Evolutionary conservation across 2,329 filamentous ascomycete species (phyloP).

Genomic region (Claviceps pusilla): DNA sequence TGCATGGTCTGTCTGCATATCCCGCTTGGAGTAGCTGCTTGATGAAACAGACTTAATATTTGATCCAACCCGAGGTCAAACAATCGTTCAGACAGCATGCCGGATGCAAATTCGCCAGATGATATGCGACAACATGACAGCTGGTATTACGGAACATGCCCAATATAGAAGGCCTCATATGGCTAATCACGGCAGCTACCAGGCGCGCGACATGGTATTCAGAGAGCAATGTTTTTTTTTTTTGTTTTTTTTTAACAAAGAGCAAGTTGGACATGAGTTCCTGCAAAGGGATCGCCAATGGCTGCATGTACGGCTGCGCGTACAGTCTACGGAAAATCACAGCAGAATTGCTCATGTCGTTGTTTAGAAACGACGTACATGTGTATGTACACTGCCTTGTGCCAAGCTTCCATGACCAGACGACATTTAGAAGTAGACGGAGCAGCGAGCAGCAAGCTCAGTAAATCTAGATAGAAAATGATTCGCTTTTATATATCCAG

Average conservation of each 20-base stretch:
- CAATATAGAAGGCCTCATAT: neutral
- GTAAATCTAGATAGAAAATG: too few species aligned
- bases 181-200: neutral
- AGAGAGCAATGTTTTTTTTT: neutral
- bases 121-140: neutral
- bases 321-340: neutral
- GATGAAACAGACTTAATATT: too few species aligned
- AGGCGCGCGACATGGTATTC: too few species aligned
- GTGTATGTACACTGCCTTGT: neutral
- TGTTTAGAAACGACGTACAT: too few species aligned
- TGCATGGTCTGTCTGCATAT: too few species aligned
- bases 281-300: neutral
- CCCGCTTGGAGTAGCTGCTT: too few species aligned
- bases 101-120: too few species aligned
- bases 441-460: neutral
- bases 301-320: neutral
- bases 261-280: neutral
- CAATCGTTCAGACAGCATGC: too few species aligned
- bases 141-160: neutral
- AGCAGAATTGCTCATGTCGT: neutral
- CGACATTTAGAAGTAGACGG: neutral
- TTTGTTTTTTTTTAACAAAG: too few species aligned
- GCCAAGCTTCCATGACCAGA: neutral
- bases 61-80: too few species aligned
- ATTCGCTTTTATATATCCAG: too few species aligned